Base-by-base conservation (phyloP, 2,329 filamentous ascomycete species). In the Fusarium austroafricanum region DNA sequence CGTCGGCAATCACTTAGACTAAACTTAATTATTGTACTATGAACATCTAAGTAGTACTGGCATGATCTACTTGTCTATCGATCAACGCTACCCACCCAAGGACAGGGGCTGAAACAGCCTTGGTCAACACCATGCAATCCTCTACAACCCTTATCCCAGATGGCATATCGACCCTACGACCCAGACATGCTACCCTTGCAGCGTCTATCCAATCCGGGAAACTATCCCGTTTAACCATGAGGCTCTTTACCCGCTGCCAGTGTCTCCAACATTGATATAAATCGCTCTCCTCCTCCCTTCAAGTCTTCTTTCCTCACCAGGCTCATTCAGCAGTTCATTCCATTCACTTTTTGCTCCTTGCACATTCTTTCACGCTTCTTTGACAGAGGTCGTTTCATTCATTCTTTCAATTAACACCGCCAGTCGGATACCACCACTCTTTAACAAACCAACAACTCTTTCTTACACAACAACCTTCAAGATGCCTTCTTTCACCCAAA, bases 341-440 rank as follows among this genome's bases (percentile, higher is more conserved):
- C 72, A 73, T 68, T 75, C 68, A 56, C 69, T 73, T 72, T 66
- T 72, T 71, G 55, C 56, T 70, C 67, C 56, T 73, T 75, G 50
- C 68, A 67, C 69, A 62, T 60, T 61, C 64, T 64, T 61, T 60
- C 49, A 65, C 60, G 54, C 74, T 76, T 76, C 74, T 76, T 76
- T 76, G 74, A 76, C 43, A 76, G 74, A 76, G 75, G 74, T 70
- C 56, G 61, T 58, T 71, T 73, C 70, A 70, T 73, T 73, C 65
- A 62, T 68, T 71, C 66, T 33, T 55, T 50, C 58, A 60, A 26
- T 31, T 46, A 49, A n/a, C 33, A 50, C 72, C 72, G 73, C 73
- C 49, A 74, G 72, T 47, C 69, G 70, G 71, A 68, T 42, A 20
- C 59, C 43, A 51, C 20, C 33, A 35, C 55, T 43, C 50, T 45